These are phyloP conservation scores for Trichoderma erinaceum DNA, from an alignment of 495 filamentous ascomycete species.

Conservation along the genomic window DNA sequence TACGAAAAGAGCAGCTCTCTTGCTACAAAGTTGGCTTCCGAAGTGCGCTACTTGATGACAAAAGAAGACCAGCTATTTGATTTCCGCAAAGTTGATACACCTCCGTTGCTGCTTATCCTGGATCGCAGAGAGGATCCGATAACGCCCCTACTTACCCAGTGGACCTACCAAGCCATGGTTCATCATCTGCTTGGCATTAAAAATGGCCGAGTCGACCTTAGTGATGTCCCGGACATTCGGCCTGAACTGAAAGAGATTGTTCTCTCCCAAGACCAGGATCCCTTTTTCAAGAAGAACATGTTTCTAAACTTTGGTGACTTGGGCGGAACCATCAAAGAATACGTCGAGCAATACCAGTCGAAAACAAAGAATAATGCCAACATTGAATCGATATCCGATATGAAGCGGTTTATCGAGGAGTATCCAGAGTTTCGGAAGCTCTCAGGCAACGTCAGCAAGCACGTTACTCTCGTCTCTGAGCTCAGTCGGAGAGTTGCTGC, in stretches of 20 bases:
- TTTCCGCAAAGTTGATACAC: conserved; percentile 90
- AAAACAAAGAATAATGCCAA: conserved; percentile 90
- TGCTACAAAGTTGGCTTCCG: conserved; percentile 86
- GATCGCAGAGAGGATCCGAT: conserved; percentile 93
- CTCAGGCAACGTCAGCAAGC: conserved; percentile 96
- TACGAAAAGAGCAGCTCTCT: conserved; percentile 90
- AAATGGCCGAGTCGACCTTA: conserved; percentile 85
- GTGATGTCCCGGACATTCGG: conserved; percentile 78
- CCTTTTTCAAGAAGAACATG: conserved; percentile 99
- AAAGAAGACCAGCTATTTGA: conserved; percentile 98
- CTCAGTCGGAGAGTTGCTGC: conserved; percentile 78
- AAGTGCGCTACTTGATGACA: conserved; percentile 84
- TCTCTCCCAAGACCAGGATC: conserved; percentile 93
- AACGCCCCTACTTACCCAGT: conserved; percentile 92
- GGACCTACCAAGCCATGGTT: conserved; percentile 99
- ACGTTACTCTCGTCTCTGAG: conserved; percentile 92
- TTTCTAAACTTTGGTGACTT: conserved; percentile 97
- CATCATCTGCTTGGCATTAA: conserved; percentile 91
- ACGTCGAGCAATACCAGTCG: conserved; percentile 94
- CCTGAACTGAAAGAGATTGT: conserved; percentile 94
- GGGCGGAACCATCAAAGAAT: conserved; percentile 96
- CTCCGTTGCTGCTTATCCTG: conserved; percentile 83
- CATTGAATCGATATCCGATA: conserved; percentile 93
- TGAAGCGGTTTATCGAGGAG: conserved; percentile 99
- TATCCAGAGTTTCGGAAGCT: conserved; percentile 96